These are phyloP conservation scores for Mycosarcoma maydis DNA, from an alignment of 1,284 basidiomycete species.

Conservation along the genomic window DNA sequence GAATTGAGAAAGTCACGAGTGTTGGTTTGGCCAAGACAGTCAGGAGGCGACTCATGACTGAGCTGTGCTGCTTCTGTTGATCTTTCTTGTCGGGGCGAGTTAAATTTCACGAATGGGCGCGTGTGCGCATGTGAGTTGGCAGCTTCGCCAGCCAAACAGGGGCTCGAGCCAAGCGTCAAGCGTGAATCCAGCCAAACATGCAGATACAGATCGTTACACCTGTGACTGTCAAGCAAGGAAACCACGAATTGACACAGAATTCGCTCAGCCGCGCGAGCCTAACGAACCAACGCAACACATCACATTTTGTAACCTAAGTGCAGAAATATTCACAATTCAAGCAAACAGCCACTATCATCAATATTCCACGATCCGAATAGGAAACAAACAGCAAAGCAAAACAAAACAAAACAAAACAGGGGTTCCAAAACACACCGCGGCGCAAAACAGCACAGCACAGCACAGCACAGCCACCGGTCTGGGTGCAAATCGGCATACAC, in stretches of 20 bases:
- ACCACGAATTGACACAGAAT: slow-evolving; percentile 13
- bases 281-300: slow-evolving; percentile 39
- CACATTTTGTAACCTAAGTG: no score
- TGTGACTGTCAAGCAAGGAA: no score
- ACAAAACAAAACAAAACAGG: neutral
- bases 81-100: slow-evolving; percentile 1
- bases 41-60: neutral
- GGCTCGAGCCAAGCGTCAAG: slow-evolving; percentile 44
- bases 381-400: no score
- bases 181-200: neutral
- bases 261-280: slow-evolving; percentile 13
- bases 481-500: no score
- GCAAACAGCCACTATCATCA: no score
- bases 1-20: slow-evolving; percentile 3
- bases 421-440: slow-evolving; percentile 1
- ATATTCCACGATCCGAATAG: no score
- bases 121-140: slow-evolving; percentile 25
- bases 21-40: slow-evolving; percentile 6
- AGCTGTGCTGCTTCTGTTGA: slow-evolving; percentile 12
- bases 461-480: no score
- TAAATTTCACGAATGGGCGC: neutral
- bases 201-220: neutral
- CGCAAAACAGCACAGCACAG: no score
- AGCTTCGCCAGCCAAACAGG: slow-evolving; percentile 15
- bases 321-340: no score